These are phyloP conservation scores for Clavulina sp. DNA, from an alignment of 768 basidiomycete genomes.

Conservation along the genomic window DNA sequence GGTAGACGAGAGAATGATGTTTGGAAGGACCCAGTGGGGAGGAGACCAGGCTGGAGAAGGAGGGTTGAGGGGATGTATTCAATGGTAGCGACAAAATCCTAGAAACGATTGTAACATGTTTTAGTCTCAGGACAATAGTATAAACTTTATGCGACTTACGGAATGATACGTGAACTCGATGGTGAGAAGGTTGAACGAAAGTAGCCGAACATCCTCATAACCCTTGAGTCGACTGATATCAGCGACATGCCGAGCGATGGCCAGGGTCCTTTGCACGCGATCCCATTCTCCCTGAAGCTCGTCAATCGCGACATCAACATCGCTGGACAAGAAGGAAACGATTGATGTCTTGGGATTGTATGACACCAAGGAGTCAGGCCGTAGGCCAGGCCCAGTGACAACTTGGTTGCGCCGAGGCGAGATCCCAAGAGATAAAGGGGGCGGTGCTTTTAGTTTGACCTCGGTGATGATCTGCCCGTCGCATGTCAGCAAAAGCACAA, in stretches of 20 bases:
- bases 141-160: conserved; percentile 7
- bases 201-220: conserved; percentile 61
- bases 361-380: conserved; percentile 75
- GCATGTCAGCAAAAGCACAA: too few relatives aligned
- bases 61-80: conserved; percentile 14
- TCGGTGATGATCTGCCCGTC: conserved; percentile 74
- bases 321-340: conserved; percentile 73
- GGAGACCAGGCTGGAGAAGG: conserved; percentile 15
- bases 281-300: conserved; percentile 90
- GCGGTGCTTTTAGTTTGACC: conserved; percentile 79
- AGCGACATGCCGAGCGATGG: conserved; percentile 81
- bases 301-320: conserved; percentile 76
- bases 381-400: conserved; percentile 31
- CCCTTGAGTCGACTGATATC: conserved; percentile 58
- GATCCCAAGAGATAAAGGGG: conserved; percentile 41
- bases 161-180: conserved; percentile 66
- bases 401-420: conserved; percentile 13
- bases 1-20: conserved; percentile 13
- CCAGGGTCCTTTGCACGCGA: conserved; percentile 81
- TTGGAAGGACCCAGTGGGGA: conserved; percentile 17
- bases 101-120: background rate
- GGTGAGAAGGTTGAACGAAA: conserved; percentile 82
- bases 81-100: conserved; percentile 3
- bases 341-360: conserved; percentile 81
- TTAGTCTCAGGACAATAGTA: background rate